A percentile compares a stretch with the other conserved stretches of the same genome.
Evolutionary conservation across 2,329 filamentous ascomycete genomes (phyloP).

Genomic region (Neonectria magnoliae): DNA sequence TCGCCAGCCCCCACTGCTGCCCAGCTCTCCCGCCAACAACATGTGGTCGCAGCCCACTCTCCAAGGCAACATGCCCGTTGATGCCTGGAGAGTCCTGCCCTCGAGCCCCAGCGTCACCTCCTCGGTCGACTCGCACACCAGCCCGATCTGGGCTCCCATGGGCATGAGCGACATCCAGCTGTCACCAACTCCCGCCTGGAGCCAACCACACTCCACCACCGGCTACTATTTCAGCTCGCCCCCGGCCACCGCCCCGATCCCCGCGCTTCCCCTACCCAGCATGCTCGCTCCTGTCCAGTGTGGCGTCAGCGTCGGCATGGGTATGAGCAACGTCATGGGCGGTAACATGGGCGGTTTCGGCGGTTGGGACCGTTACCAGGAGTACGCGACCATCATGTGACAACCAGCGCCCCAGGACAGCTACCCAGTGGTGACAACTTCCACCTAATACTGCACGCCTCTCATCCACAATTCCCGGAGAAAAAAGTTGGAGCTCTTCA

Average conservation of each 20-base stretch:
- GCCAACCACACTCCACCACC: slow-evolving; percentile 75
- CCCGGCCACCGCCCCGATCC: slow-evolving; percentile 76
- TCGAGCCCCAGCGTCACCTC: slow-evolving; percentile 86
- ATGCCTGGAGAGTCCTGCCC: slow-evolving; percentile 90
- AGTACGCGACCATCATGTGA: slow-evolving; percentile 91
- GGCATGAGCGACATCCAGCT: slow-evolving; percentile 78
- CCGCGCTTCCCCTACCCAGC: slow-evolving; percentile 83
- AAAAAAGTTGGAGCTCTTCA: slow-evolving; percentile 46
- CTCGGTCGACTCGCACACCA: slow-evolving; percentile 74
- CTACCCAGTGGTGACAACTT: slow-evolving; percentile 60
- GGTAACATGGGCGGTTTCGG: slow-evolving; percentile 67
- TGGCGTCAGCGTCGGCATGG: slow-evolving; percentile 79
- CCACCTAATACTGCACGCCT: slow-evolving; percentile 52
- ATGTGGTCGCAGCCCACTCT: slow-evolving; percentile 84
- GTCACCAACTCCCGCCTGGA: slow-evolving; percentile 83
- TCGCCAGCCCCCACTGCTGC: slow-evolving; percentile 84
- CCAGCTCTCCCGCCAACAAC: slow-evolving; percentile 79
- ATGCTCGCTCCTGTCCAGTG: slow-evolving; percentile 83
- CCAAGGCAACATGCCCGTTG: slow-evolving; percentile 73
- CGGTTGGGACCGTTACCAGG: slow-evolving; percentile 86
- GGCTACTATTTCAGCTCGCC: slow-evolving; percentile 84
- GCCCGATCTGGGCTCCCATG: slow-evolving; percentile 83
- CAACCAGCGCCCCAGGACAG: slow-evolving; percentile 63
- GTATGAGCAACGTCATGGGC: slow-evolving; percentile 60
- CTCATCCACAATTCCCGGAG: slow-evolving; percentile 47